These are phyloP conservation scores for Paramicrosporidium saccamoebae DNA, from an alignment of 371 early-diverging fungal species.

Conservation along the genomic window DNA sequence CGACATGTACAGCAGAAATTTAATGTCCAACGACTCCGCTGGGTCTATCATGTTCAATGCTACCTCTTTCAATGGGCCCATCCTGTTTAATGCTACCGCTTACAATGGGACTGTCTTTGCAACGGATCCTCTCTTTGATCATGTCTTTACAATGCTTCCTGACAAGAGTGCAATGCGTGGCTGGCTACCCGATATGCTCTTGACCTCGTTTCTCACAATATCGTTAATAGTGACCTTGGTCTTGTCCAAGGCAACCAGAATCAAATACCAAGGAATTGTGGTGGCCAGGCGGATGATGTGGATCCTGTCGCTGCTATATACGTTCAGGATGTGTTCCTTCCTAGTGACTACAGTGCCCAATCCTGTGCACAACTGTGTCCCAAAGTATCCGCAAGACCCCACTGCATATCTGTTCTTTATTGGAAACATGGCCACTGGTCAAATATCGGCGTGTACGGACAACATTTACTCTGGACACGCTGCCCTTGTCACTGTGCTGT, in stretches of 20 bases:
- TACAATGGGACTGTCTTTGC: no score
- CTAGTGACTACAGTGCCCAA: conserved; percentile 28
- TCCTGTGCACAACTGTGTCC: conserved; percentile 12
- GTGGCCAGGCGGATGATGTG: conserved; percentile 17
- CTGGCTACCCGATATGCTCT: conserved; percentile 3
- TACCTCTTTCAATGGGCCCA: no score
- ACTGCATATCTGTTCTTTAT: conserved; percentile 5
- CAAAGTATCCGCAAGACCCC: conserved; percentile 5
- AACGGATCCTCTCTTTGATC: no score
- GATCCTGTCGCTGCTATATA: conserved; percentile 15
- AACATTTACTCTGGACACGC: conserved; percentile 39
- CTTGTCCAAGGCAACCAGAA: no score
- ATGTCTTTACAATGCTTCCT: no score
- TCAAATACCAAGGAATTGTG: conserved; percentile 9
- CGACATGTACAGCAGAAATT: no score
- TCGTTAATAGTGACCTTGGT: conserved; percentile 3
- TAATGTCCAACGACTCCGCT: no score
- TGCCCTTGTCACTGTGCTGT: conserved; percentile 12
- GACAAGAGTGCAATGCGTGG: no score
- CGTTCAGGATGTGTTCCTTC: conserved; percentile 18
- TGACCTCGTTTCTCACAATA: conserved; percentile 2
- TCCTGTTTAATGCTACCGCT: no score
- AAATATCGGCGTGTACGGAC: conserved; percentile 21
- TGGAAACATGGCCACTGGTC: conserved; percentile 10
- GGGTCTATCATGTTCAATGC: no score